Base-by-base conservation (phyloP, 129 eudicot species). In the Glebionis coronaria region DNA sequence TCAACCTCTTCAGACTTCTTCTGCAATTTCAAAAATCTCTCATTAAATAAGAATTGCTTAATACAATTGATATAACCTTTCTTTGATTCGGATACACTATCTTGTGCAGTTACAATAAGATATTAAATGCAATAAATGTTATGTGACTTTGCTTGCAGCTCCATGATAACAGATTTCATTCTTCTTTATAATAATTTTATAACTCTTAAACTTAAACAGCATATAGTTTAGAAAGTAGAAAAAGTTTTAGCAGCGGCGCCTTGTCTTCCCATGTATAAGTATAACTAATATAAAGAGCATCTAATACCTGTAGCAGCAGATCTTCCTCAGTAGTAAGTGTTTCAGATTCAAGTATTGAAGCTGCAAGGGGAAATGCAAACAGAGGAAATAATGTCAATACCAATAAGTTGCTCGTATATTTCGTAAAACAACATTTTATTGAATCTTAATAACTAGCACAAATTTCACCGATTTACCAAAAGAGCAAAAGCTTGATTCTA, bases 1-100 rank as follows among this genome's bases (percentile, higher is more conserved):
- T 86, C 91, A 49, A 93, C 62, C 63, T 86, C 92, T 70, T 78
- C 82, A 6, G 95, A 68, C 76, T 88, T 92, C n/a, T 67, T 78
- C 98, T 93, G 92, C 83, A 86, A 64, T 55, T 60, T 20, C 4
- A 29, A 67, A 38, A 54, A 51, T 16, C 61, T 12, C 57, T 51
- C 21, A 19, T 28, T 64, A 77, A 77, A 69, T 55, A 25, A 23
- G 58, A 58, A 70, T 14, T 49, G 61, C 56, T 62, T 57, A 19
- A 63, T 56, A 61, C 62, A 53, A 49, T 50, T 42, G 27, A 69
- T 18, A 63, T 11, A 53, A 31, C 16, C 52, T 60, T 51, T 35
- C 20, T 62, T 62, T 1, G 9, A 46, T 50, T 52, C 4, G n/a
- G 20, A 35, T 6, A 60, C n/a, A 7, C 40, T 50, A 50, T 9